Base-by-base conservation (phyloP, 495 filamentous ascomycete species). In the Aspergillus funiculosus region DNA sequence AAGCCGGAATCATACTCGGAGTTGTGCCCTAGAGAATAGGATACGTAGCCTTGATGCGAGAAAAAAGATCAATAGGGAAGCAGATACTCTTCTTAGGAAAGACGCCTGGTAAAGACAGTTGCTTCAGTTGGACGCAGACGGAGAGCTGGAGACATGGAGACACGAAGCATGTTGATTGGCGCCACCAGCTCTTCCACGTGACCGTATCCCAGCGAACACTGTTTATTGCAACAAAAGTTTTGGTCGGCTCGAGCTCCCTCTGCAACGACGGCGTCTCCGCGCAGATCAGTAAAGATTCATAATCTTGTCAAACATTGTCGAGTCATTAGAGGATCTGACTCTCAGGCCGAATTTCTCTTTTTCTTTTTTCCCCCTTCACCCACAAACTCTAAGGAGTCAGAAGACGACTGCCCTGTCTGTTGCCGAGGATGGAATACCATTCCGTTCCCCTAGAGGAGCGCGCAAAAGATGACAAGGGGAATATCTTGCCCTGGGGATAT, bases 381-480 rank as follows among this genome's bases (percentile, higher is more conserved):
- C 19, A 25, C 42, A 5, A 15, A 2, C 13, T n/a, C n/a, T n/a
- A n/a, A n/a, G 26, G 21, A 25, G 5, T 11, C 7, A 13, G 22
- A 14, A 2, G 17, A 31, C 11, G 4, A n/a, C 18, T 21, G 39
- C n/a, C n/a, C n/a, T 31, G 9, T 14, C 39, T 8, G 39, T 28
- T 32, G 22, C 27, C 14, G 20, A 56, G 54, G 31, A 82, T 81
- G 69, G 80, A 84, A 57, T 78, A 83, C 35, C 81, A 85, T 57
- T 76, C 73, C 31, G 81, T 85, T 17, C 81, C 79, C n/a, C 73
- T 71, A 15, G 71, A 77, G 59, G 81, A 83, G 60, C 73, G 78
- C 50, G 80, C 78, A 22, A 64, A 69, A 54, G 79, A 82, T 53
- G 70, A 78, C 18, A 72, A 76, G 31, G 81, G 81, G 27, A 73